phyloP scores from a whole-genome alignment of 371 early-diverging fungal species.

The Coemansia sp. region DNA sequence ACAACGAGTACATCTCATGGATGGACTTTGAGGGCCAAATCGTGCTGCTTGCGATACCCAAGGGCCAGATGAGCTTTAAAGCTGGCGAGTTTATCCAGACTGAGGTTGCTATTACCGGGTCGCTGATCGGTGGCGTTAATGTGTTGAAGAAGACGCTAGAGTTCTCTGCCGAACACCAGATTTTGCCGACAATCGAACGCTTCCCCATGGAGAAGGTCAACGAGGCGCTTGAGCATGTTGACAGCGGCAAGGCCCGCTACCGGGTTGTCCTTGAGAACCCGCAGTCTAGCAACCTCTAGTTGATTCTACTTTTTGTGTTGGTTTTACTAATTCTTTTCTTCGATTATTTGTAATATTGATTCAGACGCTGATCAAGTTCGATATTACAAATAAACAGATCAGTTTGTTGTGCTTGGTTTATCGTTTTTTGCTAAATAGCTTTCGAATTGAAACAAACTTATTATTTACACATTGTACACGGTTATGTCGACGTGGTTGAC shows the following conservation, averaged over 20 bases:
- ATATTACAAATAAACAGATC: too few relatives aligned
- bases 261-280: constrained; percentile 57
- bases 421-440: too few relatives aligned
- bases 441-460: too few relatives aligned
- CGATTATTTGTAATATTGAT: neutral
- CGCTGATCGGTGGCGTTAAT: constrained; percentile 64
- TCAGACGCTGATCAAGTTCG: neutral
- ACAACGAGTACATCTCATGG: constrained; percentile 54
- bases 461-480: too few relatives aligned
- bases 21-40: constrained; percentile 48
- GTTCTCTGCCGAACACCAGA: constrained; percentile 66
- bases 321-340: too few relatives aligned
- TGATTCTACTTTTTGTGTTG: neutral
- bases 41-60: constrained; percentile 68
- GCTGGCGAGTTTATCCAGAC: constrained; percentile 54
- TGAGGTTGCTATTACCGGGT: constrained; percentile 62
- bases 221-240: constrained; percentile 59
- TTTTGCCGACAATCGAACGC: constrained; percentile 67
- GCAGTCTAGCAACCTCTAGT: neutral
- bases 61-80: constrained; percentile 55
- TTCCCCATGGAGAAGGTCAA: constrained; percentile 65
- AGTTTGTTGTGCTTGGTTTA: too few relatives aligned
- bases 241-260: constrained; percentile 66
- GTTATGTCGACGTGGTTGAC: too few relatives aligned
- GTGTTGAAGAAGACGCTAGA: constrained; percentile 65